Evolutionary conservation across 768 basidiomycete species (phyloP).

Genomic region (Crassisporium funariophilum): DNA sequence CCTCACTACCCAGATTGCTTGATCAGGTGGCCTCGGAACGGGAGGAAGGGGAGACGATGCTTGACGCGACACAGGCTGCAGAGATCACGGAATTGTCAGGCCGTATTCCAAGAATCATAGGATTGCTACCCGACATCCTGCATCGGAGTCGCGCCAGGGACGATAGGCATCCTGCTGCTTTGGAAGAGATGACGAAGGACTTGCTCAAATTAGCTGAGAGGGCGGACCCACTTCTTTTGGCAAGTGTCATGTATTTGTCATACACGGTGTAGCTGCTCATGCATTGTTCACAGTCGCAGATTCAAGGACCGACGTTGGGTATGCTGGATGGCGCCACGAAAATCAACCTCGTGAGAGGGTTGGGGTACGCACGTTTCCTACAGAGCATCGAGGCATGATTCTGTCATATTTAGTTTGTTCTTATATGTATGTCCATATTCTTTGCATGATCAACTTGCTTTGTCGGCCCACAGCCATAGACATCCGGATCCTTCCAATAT

Average conservation of each 20-base stretch:
- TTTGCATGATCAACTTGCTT: not conserved
- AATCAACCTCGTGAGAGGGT: slow-evolving; percentile 63
- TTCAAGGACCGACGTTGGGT: slow-evolving; percentile 26
- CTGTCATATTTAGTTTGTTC: slow-evolving; percentile 1
- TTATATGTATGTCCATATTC: no score
- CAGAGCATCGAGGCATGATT: slow-evolving; percentile 46
- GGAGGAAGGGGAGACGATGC: slow-evolving; percentile 34
- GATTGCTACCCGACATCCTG: slow-evolving; percentile 68
- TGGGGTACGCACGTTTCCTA: slow-evolving; percentile 65
- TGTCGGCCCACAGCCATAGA: not conserved
- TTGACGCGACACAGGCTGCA: slow-evolving; percentile 46
- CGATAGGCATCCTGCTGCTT: slow-evolving; percentile 66
- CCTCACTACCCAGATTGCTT: slow-evolving; percentile 56
- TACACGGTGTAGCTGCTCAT: not conserved
- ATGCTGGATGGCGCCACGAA: slow-evolving; percentile 60
- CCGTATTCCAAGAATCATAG: slow-evolving; percentile 64
- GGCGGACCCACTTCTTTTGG: slow-evolving; percentile 60
- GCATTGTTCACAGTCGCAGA: slow-evolving; percentile 21
- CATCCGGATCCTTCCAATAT: no score
- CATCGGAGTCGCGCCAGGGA: slow-evolving; percentile 50
- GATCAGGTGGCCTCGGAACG: slow-evolving; percentile 40
- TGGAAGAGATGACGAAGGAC: slow-evolving; percentile 72
- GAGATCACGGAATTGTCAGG: slow-evolving; percentile 66
- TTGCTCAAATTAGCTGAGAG: slow-evolving; percentile 62
- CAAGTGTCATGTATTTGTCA: slow-evolving; percentile 34